Conservation (phyloP, 2,329 filamentous ascomycete species). For the Ophiosphaerella herpotricha region DNA sequence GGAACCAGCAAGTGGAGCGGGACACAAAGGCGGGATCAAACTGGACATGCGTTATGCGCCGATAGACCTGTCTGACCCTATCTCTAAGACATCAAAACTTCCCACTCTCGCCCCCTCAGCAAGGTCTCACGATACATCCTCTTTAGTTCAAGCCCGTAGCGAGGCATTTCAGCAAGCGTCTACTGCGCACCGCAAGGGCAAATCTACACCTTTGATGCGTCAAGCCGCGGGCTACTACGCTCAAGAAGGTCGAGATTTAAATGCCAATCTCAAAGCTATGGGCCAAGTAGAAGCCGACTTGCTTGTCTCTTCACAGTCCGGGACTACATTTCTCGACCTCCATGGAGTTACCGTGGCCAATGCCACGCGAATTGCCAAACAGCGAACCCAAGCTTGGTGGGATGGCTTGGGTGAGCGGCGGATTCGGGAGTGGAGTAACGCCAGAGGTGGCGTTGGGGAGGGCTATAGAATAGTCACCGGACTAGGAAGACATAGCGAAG, state of each 20-base stretch:
- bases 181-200: slow-evolving; percentile 63
- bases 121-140: slow-evolving; percentile 45
- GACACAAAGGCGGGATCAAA: slow-evolving; percentile 48
- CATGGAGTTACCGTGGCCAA: slow-evolving; percentile 83
- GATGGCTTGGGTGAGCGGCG: slow-evolving; percentile 67
- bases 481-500: slow-evolving; percentile 74
- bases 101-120: slow-evolving; percentile 34
- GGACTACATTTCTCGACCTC: slow-evolving; percentile 70
- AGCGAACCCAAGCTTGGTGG: slow-evolving; percentile 78
- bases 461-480: slow-evolving; percentile 81
- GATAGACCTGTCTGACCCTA: slow-evolving; percentile 42
- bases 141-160: slow-evolving; percentile 53
- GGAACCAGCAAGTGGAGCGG: slow-evolving; percentile 34
- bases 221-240: slow-evolving; percentile 78
- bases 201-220: slow-evolving; percentile 73
- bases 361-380: slow-evolving; percentile 75
- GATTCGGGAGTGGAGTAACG: slow-evolving; percentile 50
- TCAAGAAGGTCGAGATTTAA: slow-evolving; percentile 68
- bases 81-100: slow-evolving; percentile 30
- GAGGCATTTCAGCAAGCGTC: slow-evolving; percentile 63
- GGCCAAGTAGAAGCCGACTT: slow-evolving; percentile 70
- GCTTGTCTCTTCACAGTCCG: slow-evolving; percentile 72
- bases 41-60: slow-evolving; percentile 55
- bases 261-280: slow-evolving; percentile 61
- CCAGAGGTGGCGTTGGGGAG: slow-evolving; percentile 50